Evolutionary conservation across 2,329 filamentous ascomycete genomes (phyloP), one percentile per base, ranked within the genome.

Genomic region (Annulohypoxylon truncatum): DNA sequence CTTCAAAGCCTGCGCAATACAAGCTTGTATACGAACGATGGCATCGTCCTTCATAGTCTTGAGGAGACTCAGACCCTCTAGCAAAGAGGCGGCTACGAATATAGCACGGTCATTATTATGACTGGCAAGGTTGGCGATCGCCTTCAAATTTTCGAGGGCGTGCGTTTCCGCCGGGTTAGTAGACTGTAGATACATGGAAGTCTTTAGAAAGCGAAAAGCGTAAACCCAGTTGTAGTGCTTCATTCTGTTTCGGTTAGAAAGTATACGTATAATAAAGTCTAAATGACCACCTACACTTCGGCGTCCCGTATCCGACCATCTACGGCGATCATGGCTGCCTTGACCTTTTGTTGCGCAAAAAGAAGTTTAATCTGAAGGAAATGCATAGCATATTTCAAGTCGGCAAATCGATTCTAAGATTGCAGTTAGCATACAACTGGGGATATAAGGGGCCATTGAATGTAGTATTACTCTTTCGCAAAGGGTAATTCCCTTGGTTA

Each of bases 381-480:
- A 69, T 92, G 87, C 85, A 93, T 92, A 67, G 88, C 88, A 77
- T 93, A 93, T 76, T 92, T 93, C 38, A 94, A 78, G 71, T 94
- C 92, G 24, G 80, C 73, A 65, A 89, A 84, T 48, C 85, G 83
- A 66, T 87, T 85, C 80, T 88, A 12, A n/a, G 4, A 29, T 22
- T 47, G 22, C 31, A 33, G 65, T 74, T 77, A 81, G 73, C 76
- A 75, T 12, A 50, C 20, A 50, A 40, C 28, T 35, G 7, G 24
- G 53, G 29, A 9, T 22, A 24, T 46, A 12, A 51, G 22, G 46
- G 18, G 9, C 13, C 48, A 26, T 29, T 47, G 7, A 28, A 38
- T 26, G 31, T 8, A 29, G 63, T 74, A 68, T 62, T 77, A 88
- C 87, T 79, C 89, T 88, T 65, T 91, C 89, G 71, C 89, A 92